phyloP scores from a whole-genome alignment of 2,329 filamentous ascomycete species.

The Cladophialophora immunda region DNA sequence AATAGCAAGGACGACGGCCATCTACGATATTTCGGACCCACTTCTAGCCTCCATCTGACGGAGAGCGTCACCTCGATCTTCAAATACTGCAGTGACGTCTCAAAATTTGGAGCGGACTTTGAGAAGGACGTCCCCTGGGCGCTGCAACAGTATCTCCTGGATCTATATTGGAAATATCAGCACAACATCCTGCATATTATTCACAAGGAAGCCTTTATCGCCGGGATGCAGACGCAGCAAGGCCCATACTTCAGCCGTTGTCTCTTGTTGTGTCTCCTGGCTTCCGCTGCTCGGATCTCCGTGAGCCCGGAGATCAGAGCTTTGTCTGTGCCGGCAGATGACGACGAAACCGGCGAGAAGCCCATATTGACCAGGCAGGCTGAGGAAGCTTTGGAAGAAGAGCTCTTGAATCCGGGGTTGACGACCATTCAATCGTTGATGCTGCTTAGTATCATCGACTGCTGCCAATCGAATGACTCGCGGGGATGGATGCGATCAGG shows the following conservation, averaged over 20 bases:
- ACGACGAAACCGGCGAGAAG: slow-evolving; percentile 12
- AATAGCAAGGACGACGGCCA: slow-evolving; percentile 21
- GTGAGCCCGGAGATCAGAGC: slow-evolving; percentile 21
- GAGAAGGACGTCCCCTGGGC: slow-evolving; percentile 27
- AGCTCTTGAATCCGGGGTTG: slow-evolving; percentile 19
- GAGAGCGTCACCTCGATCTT: slow-evolving; percentile 21
- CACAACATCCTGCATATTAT: slow-evolving; percentile 23
- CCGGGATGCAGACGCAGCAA: slow-evolving; percentile 16
- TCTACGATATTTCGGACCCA: slow-evolving; percentile 24
- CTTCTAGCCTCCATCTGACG: slow-evolving; percentile 24
- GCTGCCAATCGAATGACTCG: slow-evolving; percentile 24
- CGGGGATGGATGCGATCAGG: slow-evolving; percentile 30
- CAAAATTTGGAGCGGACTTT: slow-evolving; percentile 16
- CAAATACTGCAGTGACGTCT: slow-evolving; percentile 22
- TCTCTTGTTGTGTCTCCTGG: slow-evolving; percentile 30
- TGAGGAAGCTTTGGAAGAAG: slow-evolving; percentile 24
- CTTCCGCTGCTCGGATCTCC: slow-evolving; percentile 19
- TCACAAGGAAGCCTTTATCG: slow-evolving; percentile 30
- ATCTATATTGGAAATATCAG: slow-evolving; percentile 30
- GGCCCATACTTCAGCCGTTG: slow-evolving; percentile 27
- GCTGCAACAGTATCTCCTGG: slow-evolving; percentile 27
- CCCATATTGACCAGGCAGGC: slow-evolving; percentile 14
- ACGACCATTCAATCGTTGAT: slow-evolving; percentile 27
- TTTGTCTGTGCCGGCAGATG: slow-evolving; percentile 11
- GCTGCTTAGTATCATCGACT: slow-evolving; percentile 24